Conservation (phyloP, 768 basidiomycete genomes). For the Calocybe gangraenosa region DNA sequence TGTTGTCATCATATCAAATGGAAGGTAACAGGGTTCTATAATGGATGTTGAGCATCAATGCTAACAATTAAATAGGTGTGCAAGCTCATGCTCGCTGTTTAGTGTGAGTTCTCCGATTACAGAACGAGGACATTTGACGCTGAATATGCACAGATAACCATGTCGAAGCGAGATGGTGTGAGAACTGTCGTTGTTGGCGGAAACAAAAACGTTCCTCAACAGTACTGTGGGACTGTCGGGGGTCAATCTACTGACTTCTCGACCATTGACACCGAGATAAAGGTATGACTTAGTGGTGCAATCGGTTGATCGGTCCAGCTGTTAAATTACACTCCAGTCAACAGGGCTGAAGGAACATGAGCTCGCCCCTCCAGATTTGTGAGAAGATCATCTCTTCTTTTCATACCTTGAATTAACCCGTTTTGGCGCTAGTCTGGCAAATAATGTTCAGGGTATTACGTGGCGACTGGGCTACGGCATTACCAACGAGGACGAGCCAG, state of each 20-base stretch:
- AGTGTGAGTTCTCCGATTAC: conserved; percentile 25
- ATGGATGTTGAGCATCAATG: not conserved
- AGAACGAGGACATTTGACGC: not conserved
- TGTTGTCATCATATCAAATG: conserved; percentile 53
- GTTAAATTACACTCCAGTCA: conserved; percentile 27
- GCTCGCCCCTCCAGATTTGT: conserved; percentile 60
- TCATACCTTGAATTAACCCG: not conserved
- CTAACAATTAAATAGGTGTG: conserved; percentile 29
- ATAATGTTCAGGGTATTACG: conserved; percentile 56
- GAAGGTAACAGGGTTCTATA: conserved; percentile 27
- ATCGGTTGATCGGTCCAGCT: not conserved
- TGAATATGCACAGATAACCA: conserved; percentile 40
- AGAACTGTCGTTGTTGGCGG: conserved; percentile 55
- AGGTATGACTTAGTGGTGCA: conserved; percentile 25
- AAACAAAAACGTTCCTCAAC: conserved; percentile 39
- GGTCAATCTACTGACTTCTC: conserved; percentile 57
- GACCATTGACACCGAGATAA: conserved; percentile 57
- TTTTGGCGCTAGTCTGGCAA: conserved; percentile 50
- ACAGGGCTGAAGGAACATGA: conserved; percentile 48
- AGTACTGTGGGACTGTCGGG: conserved; percentile 62
- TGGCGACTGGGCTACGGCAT: conserved; percentile 61
- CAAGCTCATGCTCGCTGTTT: conserved; percentile 44
- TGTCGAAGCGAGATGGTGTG: conserved; percentile 55
- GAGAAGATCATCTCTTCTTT: conserved; percentile 12
- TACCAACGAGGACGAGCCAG: conserved; percentile 45